Evolutionary conservation across 176 grass and related monocot genomes (phyloP).

Genomic region (Oryza officinalis): DNA sequence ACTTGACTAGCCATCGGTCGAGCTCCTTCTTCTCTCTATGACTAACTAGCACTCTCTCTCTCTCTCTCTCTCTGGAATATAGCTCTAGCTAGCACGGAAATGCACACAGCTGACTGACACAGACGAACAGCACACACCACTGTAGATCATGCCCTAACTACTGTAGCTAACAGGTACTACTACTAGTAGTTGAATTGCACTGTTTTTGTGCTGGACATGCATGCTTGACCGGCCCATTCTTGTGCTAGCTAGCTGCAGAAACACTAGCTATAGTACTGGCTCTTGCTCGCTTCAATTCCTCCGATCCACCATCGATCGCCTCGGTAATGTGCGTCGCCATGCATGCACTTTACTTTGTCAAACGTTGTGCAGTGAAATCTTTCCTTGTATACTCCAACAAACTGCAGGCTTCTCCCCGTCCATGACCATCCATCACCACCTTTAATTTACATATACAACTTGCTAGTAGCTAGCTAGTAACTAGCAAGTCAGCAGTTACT

Average conservation of each 20-base stretch:
- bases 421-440: no score
- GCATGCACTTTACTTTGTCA: slow-evolving; percentile 45
- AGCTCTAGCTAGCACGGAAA: not conserved
- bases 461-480: no score
- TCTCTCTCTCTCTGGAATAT: not conserved
- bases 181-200: slow-evolving; percentile 32
- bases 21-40: no score
- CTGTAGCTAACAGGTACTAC: slow-evolving; percentile 19
- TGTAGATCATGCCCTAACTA: not conserved
- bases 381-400: slow-evolving; percentile 35
- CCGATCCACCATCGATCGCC: not conserved
- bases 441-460: no score
- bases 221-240: slow-evolving; percentile 29
- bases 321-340: slow-evolving; percentile 19
- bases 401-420: slow-evolving; percentile 6
- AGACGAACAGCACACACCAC: not conserved
- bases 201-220: slow-evolving; percentile 24
- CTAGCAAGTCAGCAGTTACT: no score
- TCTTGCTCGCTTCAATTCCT: not conserved
- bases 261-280: not conserved
- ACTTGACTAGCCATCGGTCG: no score
- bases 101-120: not conserved
- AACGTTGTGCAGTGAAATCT: slow-evolving; percentile 43
- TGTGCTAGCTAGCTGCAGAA: not conserved
- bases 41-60: not conserved